A percentile compares a stretch with the other conserved stretches of the same genome.
phyloP scores from a whole-genome alignment of 208 protist genomes.

The Wallacemonas sp. region DNA sequence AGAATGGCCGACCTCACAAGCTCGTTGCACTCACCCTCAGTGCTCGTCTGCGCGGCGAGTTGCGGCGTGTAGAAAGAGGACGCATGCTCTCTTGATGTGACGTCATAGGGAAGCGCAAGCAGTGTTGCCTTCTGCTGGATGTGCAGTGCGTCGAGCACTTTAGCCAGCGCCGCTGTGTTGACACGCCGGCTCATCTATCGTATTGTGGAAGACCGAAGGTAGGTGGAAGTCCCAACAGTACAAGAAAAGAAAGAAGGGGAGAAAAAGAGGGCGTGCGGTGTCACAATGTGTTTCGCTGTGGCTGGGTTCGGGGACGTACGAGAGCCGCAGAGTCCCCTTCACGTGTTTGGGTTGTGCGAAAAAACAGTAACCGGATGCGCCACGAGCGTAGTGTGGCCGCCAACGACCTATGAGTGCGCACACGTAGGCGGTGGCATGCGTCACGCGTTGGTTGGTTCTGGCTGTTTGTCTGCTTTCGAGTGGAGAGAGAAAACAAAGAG shows the following conservation, averaged over 20 bases:
- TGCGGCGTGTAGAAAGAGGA: conserved; percentile 2
- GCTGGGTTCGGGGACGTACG: too few relatives aligned
- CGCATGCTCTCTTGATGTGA: background rate
- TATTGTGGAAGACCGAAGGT: background rate
- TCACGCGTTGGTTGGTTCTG: too few relatives aligned
- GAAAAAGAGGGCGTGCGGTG: background rate
- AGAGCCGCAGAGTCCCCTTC: too few relatives aligned
- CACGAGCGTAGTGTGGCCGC: too few relatives aligned
- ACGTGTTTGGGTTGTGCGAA: too few relatives aligned
- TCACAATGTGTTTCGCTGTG: too few relatives aligned
- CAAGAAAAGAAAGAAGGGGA: background rate
- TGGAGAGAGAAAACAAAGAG: background rate
- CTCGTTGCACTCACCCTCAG: conserved; percentile 19
- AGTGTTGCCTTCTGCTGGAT: conserved; percentile 20
- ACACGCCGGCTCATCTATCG: conserved; percentile 36
- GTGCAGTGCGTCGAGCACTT: conserved; percentile 54
- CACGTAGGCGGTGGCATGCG: too few relatives aligned
- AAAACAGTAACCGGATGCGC: too few relatives aligned
- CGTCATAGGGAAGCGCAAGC: conserved; percentile 27
- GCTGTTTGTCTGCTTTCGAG: too few relatives aligned
- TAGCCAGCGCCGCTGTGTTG: conserved; percentile 22
- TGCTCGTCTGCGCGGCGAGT: conserved; percentile 7
- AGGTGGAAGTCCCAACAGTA: background rate
- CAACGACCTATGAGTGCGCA: too few relatives aligned
- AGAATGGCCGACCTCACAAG: conserved; percentile 41